Evolutionary conservation across 352 stramenopile genomes (phyloP).

Genomic region (Phytophthora palmivora): DNA sequence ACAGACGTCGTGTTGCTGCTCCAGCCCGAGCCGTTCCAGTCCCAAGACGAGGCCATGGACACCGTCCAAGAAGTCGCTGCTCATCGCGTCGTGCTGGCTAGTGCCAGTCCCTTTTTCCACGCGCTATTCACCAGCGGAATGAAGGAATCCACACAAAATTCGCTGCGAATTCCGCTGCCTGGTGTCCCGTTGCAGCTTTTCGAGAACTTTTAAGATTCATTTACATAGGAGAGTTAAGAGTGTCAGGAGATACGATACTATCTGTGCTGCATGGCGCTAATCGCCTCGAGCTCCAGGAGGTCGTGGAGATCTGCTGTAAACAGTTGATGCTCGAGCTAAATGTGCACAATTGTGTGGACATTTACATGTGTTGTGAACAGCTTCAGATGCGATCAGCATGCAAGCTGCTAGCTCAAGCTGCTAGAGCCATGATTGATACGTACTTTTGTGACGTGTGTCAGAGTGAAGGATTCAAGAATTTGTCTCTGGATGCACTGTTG

Average conservation of each 20-base stretch:
- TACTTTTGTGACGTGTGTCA: slow-evolving; percentile 65
- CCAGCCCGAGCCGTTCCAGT: slow-evolving; percentile 32
- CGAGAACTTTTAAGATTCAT: slow-evolving; percentile 68
- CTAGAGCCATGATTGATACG: slow-evolving; percentile 67
- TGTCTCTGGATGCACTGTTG: slow-evolving; percentile 49
- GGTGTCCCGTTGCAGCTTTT: slow-evolving; percentile 52
- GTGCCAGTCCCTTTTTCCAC: slow-evolving; percentile 74
- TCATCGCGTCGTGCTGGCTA: slow-evolving; percentile 70
- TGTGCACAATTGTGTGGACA: slow-evolving; percentile 75
- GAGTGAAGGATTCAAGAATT: slow-evolving; percentile 64
- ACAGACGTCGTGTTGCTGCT: slow-evolving; percentile 75
- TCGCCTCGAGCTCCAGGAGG: slow-evolving; percentile 71
- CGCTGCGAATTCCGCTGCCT: slow-evolving; percentile 55
- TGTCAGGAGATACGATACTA: slow-evolving; percentile 68
- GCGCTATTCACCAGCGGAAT: slow-evolving; percentile 82
- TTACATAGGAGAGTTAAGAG: slow-evolving; percentile 66
- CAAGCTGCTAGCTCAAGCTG: slow-evolving; percentile 57
- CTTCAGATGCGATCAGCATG: slow-evolving; percentile 62
- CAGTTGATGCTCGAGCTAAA: slow-evolving; percentile 77
- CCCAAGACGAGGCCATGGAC: slow-evolving; percentile 1
- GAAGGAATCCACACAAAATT: slow-evolving; percentile 49
- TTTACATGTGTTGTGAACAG: slow-evolving; percentile 70
- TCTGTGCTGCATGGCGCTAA: slow-evolving; percentile 70
- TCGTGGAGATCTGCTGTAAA: slow-evolving; percentile 77
- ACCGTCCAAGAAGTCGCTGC: slow-evolving; percentile 48